These are phyloP conservation scores for Rhodotorula glutinis DNA, from an alignment of 1,284 basidiomycete species.

Conservation along the genomic window DNA sequence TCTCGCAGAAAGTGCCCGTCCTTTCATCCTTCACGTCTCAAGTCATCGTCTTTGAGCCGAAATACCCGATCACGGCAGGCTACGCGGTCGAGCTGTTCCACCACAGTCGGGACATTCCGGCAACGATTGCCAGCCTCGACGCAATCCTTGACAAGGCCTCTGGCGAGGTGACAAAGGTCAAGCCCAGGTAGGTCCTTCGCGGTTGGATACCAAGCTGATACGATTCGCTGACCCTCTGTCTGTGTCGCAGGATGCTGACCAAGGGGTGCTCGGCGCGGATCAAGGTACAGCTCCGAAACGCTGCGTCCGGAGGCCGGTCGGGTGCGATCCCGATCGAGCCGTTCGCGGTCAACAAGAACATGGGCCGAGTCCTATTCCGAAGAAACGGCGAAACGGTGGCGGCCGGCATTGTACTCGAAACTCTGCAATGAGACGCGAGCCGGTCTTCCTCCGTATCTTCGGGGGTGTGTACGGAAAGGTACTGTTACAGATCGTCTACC, in stretches of 20 bases:
- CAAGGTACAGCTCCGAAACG: slow-evolving; percentile 66
- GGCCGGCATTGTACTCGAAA: slow-evolving; percentile 30
- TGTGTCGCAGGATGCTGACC: slow-evolving; percentile 64
- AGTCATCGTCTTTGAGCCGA: slow-evolving; percentile 89
- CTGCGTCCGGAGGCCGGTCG: slow-evolving; percentile 48
- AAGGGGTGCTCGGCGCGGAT: slow-evolving; percentile 82
- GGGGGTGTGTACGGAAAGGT: no score
- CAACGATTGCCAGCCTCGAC: slow-evolving; percentile 74
- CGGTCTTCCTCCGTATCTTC: neutral
- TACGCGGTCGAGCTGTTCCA: slow-evolving; percentile 89
- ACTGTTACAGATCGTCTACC: neutral
- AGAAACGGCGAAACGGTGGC: slow-evolving; percentile 88
- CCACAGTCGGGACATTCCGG: slow-evolving; percentile 87
- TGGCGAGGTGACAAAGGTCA: slow-evolving; percentile 70
- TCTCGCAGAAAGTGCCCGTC: slow-evolving; percentile 66
- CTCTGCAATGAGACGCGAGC: slow-evolving; percentile 5
- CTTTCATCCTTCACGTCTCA: slow-evolving; percentile 75
- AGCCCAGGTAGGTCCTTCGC: slow-evolving; percentile 64
- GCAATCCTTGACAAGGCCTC: slow-evolving; percentile 72
- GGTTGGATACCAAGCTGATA: no score
- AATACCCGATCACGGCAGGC: slow-evolving; percentile 82
- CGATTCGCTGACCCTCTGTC: neutral
- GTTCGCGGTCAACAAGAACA: slow-evolving; percentile 87
- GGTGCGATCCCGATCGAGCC: slow-evolving; percentile 75
- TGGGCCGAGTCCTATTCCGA: slow-evolving; percentile 86